Percentiles rank a stretch among this genome's conserved stretches.
Conservation (phyloP, 352 stramenopile genomes). For the Phytophthora pisi region DNA sequence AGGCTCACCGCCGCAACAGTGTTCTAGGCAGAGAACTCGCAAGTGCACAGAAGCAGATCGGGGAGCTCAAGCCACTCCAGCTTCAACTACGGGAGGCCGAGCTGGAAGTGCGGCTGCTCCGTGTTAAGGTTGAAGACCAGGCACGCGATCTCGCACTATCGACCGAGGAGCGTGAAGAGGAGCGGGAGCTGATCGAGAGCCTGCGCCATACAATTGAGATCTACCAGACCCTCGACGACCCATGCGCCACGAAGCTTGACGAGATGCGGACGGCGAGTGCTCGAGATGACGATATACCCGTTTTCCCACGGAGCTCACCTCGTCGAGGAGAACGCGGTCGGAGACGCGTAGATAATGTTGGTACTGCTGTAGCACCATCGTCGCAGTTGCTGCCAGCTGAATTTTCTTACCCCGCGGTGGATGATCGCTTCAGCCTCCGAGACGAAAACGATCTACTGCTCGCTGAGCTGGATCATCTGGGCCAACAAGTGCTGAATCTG, state of each 20-base stretch:
- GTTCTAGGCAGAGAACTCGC: slow-evolving; percentile 56
- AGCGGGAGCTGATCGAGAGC: slow-evolving; percentile 64
- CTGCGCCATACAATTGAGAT: slow-evolving; percentile 60
- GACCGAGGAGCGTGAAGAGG: slow-evolving; percentile 47
- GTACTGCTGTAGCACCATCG: slow-evolving; percentile 2
- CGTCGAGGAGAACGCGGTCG: slow-evolving; percentile 22
- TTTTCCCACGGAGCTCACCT: slow-evolving; percentile 26
- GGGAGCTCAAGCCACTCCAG: slow-evolving; percentile 54
- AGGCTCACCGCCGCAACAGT: slow-evolving; percentile 47
- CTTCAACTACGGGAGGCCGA: slow-evolving; percentile 39
- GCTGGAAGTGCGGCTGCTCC: slow-evolving; percentile 43
- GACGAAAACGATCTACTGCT: slow-evolving; percentile 60
- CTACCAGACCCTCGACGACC: slow-evolving; percentile 68
- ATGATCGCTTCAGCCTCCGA: slow-evolving; percentile 47
- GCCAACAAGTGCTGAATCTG: slow-evolving; percentile 54
- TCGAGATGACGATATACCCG: slow-evolving; percentile 28
- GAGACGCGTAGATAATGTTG: slow-evolving; percentile 29
- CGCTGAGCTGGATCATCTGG: slow-evolving; percentile 44
- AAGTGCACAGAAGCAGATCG: slow-evolving; percentile 59
- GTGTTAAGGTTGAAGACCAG: slow-evolving; percentile 31
- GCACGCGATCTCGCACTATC: slow-evolving; percentile 34
- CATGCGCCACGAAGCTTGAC: slow-evolving; percentile 30
- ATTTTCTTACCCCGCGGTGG: slow-evolving; percentile 21
- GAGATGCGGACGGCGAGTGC: slow-evolving; percentile 11
- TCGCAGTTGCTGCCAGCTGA: slow-evolving; percentile 10